phyloP scores from a whole-genome alignment of 2,329 filamentous ascomycete genomes.

The Escovopsis sp. region DNA sequence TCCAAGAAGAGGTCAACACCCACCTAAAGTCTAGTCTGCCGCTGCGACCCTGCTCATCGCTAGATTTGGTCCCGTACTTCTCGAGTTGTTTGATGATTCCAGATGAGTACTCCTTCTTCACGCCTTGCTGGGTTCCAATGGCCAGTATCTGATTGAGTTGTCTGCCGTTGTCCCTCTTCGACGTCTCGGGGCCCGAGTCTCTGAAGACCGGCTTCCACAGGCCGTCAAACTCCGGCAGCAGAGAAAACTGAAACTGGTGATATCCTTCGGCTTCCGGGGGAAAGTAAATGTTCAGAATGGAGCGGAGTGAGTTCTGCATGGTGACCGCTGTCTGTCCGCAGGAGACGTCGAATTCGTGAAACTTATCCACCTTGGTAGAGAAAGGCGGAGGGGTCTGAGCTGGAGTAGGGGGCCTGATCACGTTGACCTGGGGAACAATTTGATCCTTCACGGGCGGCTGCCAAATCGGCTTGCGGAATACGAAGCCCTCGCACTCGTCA shows the following conservation, averaged over 20 bases:
- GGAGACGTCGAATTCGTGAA: conserved; percentile 29
- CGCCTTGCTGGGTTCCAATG: conserved; percentile 39
- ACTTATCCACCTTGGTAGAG: conserved; percentile 18
- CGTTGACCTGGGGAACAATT: conserved; percentile 10
- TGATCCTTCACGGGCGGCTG: conserved; percentile 10
- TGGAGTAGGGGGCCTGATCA: conserved; percentile 25
- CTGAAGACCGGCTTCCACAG: conserved; percentile 39
- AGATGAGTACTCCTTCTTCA: conserved; percentile 33
- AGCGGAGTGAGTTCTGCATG: conserved; percentile 42
- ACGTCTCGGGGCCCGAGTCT: conserved; percentile 17
- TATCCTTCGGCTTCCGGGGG: conserved; percentile 31
- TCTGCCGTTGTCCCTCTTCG: conserved; percentile 16
- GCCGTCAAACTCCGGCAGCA: conserved; percentile 32
- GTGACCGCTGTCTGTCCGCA: conserved; percentile 31
- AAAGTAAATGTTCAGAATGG: conserved; percentile 35
- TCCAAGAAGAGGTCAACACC: conserved; percentile 8
- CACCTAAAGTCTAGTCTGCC: conserved; percentile 45
- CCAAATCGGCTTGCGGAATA: conserved; percentile 16
- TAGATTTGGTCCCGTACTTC: conserved; percentile 34
- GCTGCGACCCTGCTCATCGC: conserved; percentile 30
- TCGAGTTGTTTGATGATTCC: conserved; percentile 37
- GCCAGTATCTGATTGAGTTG: conserved; percentile 44
- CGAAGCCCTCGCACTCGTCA: conserved; percentile 34
- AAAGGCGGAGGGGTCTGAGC: conserved; percentile 26
- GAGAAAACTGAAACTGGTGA: conserved; percentile 30